These are phyloP conservation scores for Phytophthora ramorum DNA, from an alignment of 352 stramenopile genomes.

Conservation along the genomic window DNA sequence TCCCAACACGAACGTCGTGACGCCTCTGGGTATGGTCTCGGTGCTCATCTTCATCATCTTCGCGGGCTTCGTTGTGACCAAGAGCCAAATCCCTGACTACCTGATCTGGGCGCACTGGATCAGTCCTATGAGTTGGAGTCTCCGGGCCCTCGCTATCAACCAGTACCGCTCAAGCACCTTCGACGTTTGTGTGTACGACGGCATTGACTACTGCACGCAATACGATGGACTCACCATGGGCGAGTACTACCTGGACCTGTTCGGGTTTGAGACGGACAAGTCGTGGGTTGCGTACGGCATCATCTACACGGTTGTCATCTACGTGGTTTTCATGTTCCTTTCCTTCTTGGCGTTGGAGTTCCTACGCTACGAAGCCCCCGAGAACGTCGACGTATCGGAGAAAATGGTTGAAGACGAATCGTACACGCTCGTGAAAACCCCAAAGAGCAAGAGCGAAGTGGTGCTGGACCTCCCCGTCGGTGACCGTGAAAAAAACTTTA, in stretches of 20 bases:
- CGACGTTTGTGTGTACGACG: conserved; percentile 36
- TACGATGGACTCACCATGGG: conserved; percentile 35
- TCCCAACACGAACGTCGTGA: conserved; percentile 35
- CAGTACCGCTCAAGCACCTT: conserved; percentile 47
- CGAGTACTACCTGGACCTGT: conserved; percentile 42
- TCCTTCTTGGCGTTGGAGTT: conserved; percentile 24
- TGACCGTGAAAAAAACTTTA: conserved; percentile 15
- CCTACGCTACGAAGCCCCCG: conserved; percentile 27
- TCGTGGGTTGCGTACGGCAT: conserved; percentile 45
- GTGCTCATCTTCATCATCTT: conserved; percentile 43
- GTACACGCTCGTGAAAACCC: conserved; percentile 11
- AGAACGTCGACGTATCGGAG: conserved; percentile 17
- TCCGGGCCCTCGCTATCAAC: conserved; percentile 36
- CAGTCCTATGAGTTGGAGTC: conserved; percentile 40
- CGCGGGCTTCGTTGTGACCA: conserved; percentile 16
- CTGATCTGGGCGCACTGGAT: too few relatives aligned
- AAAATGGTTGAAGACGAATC: conserved; percentile 15
- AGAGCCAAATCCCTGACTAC: conserved; percentile 29
- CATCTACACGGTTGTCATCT: conserved; percentile 38
- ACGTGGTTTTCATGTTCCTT: conserved; percentile 40
- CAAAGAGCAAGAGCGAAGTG: conserved; percentile 4
- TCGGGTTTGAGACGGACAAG: conserved; percentile 44
- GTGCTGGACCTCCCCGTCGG: background rate
- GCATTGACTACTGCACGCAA: conserved; percentile 37
- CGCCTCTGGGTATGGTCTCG: conserved; percentile 10